Evolutionary conservation across 768 basidiomycete genomes (phyloP).

Genomic region (Leccinum sublutescens): DNA sequence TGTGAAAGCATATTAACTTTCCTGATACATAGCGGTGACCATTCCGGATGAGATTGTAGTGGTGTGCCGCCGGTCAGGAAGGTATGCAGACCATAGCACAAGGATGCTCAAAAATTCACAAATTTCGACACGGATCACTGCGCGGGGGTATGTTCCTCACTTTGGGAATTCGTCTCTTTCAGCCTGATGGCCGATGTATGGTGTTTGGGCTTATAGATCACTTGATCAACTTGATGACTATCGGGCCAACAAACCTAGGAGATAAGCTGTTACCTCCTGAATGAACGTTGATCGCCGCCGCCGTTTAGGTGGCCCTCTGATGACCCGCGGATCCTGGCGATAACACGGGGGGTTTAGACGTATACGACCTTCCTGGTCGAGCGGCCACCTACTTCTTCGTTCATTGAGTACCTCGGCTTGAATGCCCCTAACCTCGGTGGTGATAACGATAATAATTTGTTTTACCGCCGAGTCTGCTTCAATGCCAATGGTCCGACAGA

Average conservation of each 20-base stretch:
- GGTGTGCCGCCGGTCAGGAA: slow-evolving; percentile 13
- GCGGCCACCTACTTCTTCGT: background rate
- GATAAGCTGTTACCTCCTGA: background rate
- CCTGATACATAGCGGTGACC: slow-evolving; percentile 11
- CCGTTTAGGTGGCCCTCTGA: slow-evolving; percentile 19
- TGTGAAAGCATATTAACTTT: slow-evolving; percentile 13
- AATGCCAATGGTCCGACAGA: slow-evolving; percentile 11
- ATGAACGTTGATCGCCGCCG: background rate
- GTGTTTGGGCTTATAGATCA: slow-evolving; percentile 10
- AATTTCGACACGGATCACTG: slow-evolving; percentile 24
- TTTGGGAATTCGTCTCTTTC: slow-evolving; percentile 13
- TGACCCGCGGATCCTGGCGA: slow-evolving; percentile 24
- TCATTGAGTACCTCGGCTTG: slow-evolving; percentile 8
- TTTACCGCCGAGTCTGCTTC: slow-evolving; percentile 23
- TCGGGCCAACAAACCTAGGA: background rate
- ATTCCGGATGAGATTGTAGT: slow-evolving; percentile 20
- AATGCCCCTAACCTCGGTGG: slow-evolving; percentile 18
- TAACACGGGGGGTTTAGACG: slow-evolving; percentile 6
- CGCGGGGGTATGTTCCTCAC: slow-evolving; percentile 21
- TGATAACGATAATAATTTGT: background rate
- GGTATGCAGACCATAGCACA: background rate
- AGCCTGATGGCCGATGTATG: background rate
- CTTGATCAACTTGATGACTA: slow-evolving; percentile 27
- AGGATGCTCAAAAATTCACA: background rate
- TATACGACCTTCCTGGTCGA: slow-evolving; percentile 3